A percentile compares a stretch with the other conserved stretches of the same genome.
Conservation (phyloP, 2,329 filamentous ascomycete species). For the Colletotrichum orchidophilum region DNA sequence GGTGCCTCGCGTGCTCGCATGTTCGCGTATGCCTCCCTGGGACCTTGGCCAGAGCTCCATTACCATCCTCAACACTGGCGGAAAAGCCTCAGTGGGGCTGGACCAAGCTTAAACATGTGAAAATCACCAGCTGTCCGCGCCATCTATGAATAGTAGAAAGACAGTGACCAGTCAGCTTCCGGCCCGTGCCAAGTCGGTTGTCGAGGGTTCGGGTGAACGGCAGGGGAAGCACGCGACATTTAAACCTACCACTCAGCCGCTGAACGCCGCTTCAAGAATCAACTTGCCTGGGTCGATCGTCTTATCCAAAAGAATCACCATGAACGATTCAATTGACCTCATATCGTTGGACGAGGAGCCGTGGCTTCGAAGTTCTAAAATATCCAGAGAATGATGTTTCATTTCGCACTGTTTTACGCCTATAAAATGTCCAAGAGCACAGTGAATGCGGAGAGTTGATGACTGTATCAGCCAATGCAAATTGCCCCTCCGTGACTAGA, state of each 20-base stretch:
- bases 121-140: neutral
- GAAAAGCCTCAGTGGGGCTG: neutral
- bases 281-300: neutral
- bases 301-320: neutral
- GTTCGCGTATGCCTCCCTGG: neutral
- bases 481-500: constrained; percentile 27
- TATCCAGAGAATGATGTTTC: neutral
- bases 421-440: neutral
- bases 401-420: constrained; percentile 15
- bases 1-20: neutral
- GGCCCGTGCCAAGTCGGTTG: constrained; percentile 3
- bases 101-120: constrained; percentile 4
- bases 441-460: constrained; percentile 10
- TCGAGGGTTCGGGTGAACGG: constrained; percentile 4
- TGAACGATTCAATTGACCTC: neutral
- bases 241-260: neutral
- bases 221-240: constrained; percentile 12
- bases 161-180: constrained; percentile 4
- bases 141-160: neutral
- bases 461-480: constrained; percentile 16
- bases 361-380: neutral
- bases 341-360: neutral
- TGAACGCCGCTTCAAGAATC: neutral
- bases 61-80: neutral
- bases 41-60: neutral